Evolutionary conservation across 2,329 filamentous ascomycete genomes (phyloP), one percentile per base, ranked within the genome.

Genomic region (Onygenales sp.): DNA sequence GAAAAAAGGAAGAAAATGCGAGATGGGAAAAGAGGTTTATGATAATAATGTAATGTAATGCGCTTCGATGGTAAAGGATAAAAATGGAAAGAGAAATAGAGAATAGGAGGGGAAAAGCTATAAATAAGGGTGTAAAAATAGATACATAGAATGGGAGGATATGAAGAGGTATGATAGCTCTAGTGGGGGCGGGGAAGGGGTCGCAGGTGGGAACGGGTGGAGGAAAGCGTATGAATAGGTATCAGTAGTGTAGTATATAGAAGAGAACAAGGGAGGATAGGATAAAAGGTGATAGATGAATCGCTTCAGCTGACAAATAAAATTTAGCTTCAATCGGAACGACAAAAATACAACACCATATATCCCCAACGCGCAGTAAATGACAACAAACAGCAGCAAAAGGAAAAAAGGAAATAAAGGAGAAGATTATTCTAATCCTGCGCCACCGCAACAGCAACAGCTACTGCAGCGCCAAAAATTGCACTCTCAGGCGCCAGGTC

Each of bases 391-490:
- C 5, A 46, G 27, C n/a, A 38, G 35, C 50, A 52, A 17, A 33
- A 43, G 10, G 52, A 56, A 53, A 51, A 42, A 54, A 46, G 52
- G 52, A 36, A 54, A 50, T 11, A 52, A 7, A 56, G 44, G 33
- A 45, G 32, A 11, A 32, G 27, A 41, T 42, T 46, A 46, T 58
- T 49, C 56, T 58, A 53, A 54, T 48, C 39, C 56, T 46, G 21
- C 62, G 63, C 21, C 68, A 66, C 66, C 1, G 70, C 67, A 10
- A 75, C 66, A 9, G 74, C 74, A 21, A 76, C 74, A 3, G 74
- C 73, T 10, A 76, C 72, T 0, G 74, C 74, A 0, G 72, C 73
- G 11, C 74, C 74, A 21, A 75, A 61, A 27, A 76, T 71, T 2
- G 70, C 72, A 36, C 72, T 72, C 53, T 76, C 74, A 3, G 67